Percentiles rank a stretch among this genome's conserved stretches.
These are phyloP conservation scores for Pseudevernia furfuracea DNA, from an alignment of 495 filamentous ascomycete species.

Conservation along the genomic window DNA sequence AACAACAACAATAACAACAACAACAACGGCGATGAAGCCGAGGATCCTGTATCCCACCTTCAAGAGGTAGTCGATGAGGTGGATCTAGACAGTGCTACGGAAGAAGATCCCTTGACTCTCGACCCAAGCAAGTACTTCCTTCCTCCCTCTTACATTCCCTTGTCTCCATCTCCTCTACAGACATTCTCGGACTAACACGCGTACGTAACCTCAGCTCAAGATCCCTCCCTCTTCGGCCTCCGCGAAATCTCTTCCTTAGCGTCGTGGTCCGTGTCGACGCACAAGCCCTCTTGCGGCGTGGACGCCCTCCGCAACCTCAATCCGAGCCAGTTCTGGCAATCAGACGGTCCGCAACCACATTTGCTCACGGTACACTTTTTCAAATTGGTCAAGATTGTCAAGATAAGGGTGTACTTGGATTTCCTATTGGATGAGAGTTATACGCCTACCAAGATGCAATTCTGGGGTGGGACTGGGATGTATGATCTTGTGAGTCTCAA, in stretches of 20 bases:
- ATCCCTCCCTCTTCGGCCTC: constrained; percentile 34
- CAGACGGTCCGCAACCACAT: constrained; percentile 92
- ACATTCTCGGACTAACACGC: neutral
- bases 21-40: constrained; percentile 7
- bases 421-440: constrained; percentile 90
- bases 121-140: constrained; percentile 18
- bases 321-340: constrained; percentile 84
- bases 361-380: constrained; percentile 92
- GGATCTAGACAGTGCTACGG: constrained; percentile 9
- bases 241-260: constrained; percentile 94
- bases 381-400: constrained; percentile 77
- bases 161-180: neutral
- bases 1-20: neutral
- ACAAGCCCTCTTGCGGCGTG: constrained; percentile 86
- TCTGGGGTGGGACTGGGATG: constrained; percentile 76
- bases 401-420: constrained; percentile 80
- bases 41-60: constrained; percentile 3
- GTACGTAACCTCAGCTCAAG: constrained; percentile 11
- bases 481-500: constrained; percentile 56
- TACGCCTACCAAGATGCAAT: constrained; percentile 86
- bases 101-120: constrained; percentile 22
- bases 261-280: constrained; percentile 83
- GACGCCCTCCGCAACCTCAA: constrained; percentile 75
- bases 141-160: neutral
- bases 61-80: constrained; percentile 21